Evolutionary conservation across 2,329 filamentous ascomycete species (phyloP).

Genomic region (Aspergillus sp.): DNA sequence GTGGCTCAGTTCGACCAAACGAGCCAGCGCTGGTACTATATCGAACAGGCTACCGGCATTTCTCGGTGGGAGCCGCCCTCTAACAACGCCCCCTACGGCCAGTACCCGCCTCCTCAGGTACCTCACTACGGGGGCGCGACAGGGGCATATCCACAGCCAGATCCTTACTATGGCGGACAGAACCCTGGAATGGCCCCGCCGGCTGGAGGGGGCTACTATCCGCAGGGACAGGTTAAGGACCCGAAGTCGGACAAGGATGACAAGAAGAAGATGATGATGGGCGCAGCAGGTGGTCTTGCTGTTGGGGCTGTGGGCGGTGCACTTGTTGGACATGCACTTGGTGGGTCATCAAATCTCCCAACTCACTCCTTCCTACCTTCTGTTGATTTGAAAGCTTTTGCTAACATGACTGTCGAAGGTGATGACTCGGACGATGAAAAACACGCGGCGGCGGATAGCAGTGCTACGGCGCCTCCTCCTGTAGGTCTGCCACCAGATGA

Average conservation of each 20-base stretch:
- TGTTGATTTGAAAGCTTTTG: no score
- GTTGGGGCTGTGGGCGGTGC: not conserved
- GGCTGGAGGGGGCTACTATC: not conserved
- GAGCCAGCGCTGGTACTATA: slow-evolving; percentile 6
- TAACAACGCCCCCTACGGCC: not conserved
- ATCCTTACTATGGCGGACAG: not conserved
- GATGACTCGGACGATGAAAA: slow-evolving; percentile 1
- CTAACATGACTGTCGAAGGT: no score
- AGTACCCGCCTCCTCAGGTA: not conserved
- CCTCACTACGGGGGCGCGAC: not conserved
- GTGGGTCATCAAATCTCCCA: not conserved
- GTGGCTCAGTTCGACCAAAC: slow-evolving; percentile 5
- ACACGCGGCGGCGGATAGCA: not conserved
- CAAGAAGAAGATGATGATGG: slow-evolving; percentile 1
- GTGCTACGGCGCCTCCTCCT: not conserved
- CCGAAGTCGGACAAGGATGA: not conserved
- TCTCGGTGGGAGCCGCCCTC: slow-evolving; percentile 6
- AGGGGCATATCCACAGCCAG: not conserved
- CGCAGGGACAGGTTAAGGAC: not conserved
- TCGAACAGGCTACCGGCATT: slow-evolving; percentile 7
- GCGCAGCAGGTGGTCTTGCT: slow-evolving; percentile 1
- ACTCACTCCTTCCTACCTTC: not conserved
- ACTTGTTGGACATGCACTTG: slow-evolving; percentile 1
- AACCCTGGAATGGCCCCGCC: not conserved
- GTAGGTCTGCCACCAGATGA: slow-evolving; percentile 2